Base-by-base conservation (phyloP, 345 rosid species). In the Lenwebbia sp. region DNA sequence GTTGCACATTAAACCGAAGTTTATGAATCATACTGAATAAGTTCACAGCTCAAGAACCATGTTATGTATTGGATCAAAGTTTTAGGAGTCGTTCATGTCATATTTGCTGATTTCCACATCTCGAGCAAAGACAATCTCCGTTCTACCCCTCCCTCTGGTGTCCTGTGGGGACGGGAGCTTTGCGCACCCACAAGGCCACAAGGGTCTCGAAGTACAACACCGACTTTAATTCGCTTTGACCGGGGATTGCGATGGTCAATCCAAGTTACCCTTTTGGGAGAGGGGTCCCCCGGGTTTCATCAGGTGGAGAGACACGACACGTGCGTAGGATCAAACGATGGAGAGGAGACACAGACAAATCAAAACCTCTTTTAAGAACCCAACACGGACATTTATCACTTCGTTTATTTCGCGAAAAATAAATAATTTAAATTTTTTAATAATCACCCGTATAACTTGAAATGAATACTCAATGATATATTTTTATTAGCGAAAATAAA, bases 1-100 rank as follows among this genome's bases (percentile, higher is more conserved):
- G 6, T 52, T 52, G 4, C 19, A 52, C 6, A 52, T 52, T 13
- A 2, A 0, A 52, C 3, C 13, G 51, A 49, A 49, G 0, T 60
- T 60, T 4, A 28, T 0, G 0, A 1, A 13, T 0, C 0, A 28
- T 8, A n/a, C 13, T 52, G 0, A 52, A 52, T 17, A 52, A 52
- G 5, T 52, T 52, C 0, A 52, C 17, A 0, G 9, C 19, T 54
- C 3, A 19, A 0, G 3, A 54, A 19, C 19, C 23, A 54, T 0
- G 7, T 19, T 54, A 4, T 3, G 11, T 2, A 25, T 56, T 2
- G 26, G 1, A 25, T 28, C 1, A 4, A 33, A 65, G 8, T 0
- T 15, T 70, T 4, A 4, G 3, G 1, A 9, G 15, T 70, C 7
- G 2, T 33, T 33, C 17, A 3, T 4, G 5, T 33, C 13, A 33